Percentiles rank a stretch among this genome's conserved stretches.
These are phyloP conservation scores for Xerocomus spinulosus DNA, from an alignment of 768 basidiomycete species.

Conservation along the genomic window DNA sequence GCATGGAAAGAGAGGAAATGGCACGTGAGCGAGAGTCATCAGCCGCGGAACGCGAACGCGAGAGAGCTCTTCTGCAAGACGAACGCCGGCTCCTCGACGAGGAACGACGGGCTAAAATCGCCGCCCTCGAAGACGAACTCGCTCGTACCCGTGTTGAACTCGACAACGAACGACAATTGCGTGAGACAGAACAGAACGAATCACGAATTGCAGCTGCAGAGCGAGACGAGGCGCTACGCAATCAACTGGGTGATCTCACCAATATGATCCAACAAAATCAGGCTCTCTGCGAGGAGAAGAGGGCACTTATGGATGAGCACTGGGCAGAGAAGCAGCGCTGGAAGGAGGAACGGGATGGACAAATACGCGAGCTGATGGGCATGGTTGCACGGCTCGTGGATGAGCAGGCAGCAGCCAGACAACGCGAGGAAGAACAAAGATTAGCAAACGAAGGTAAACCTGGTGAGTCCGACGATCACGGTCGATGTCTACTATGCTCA, in stretches of 20 bases:
- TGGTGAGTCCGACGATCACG: slow-evolving; percentile 37
- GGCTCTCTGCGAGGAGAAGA: slow-evolving; percentile 56
- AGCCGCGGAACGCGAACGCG: slow-evolving; percentile 49
- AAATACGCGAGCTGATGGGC: slow-evolving; percentile 53
- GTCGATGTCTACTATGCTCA: slow-evolving; percentile 4
- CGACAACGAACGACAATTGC: slow-evolving; percentile 56
- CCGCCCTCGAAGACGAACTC: slow-evolving; percentile 60
- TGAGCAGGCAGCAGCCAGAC: slow-evolving; percentile 50
- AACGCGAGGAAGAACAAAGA: slow-evolving; percentile 49
- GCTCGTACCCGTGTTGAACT: slow-evolving; percentile 53
- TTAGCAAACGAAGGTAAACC: slow-evolving; percentile 51
- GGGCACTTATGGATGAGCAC: slow-evolving; percentile 52
- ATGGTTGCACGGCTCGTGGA: slow-evolving; percentile 57
- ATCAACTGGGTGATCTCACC: slow-evolving; percentile 67
- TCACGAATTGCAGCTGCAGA: slow-evolving; percentile 58
- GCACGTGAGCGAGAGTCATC: slow-evolving; percentile 50
- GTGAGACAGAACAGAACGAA: slow-evolving; percentile 57
- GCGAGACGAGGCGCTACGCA: slow-evolving; percentile 54
- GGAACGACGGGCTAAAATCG: slow-evolving; percentile 53
- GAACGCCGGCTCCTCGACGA: slow-evolving; percentile 44
- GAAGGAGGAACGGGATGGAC: slow-evolving; percentile 53
- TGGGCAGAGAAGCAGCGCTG: slow-evolving; percentile 60
- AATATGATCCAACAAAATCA: slow-evolving; percentile 67
- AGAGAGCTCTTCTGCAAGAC: slow-evolving; percentile 46
- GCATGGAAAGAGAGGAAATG: slow-evolving; percentile 56